Evolutionary conservation across 2,329 filamentous ascomycete species (phyloP), one percentile per base, ranked within the genome.

Genomic region (Trichoderma lentiforme): DNA sequence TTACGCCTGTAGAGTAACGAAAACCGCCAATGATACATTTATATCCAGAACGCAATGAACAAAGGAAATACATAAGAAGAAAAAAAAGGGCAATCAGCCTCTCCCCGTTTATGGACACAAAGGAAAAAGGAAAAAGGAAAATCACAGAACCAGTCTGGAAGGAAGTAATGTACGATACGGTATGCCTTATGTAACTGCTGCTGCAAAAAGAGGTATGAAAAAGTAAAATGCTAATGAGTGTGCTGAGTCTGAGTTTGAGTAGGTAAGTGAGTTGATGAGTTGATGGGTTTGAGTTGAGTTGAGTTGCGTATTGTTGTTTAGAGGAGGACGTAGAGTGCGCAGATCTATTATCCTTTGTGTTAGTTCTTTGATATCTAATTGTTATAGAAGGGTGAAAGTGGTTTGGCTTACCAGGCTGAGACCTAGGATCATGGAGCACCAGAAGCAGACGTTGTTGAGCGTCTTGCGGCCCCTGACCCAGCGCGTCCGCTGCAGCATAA

Each of bases 391-490:
- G n/a, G n/a, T n/a, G n/a, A n/a, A n/a, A n/a, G n/a, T n/a, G n/a
- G n/a, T n/a, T n/a, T n/a, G n/a, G n/a, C n/a, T 81, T 83, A 95
- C 92, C 88, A 95, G 84, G 73, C 92, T 93, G 73, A 97, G 82
- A 0, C 95, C 95, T 64, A 96, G 79, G 75, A 97, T 94, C 93
- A 97, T 97, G 28, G 91, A 94, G 78, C 89, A 91, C 95, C 95
- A 97, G 79, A 97, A 97, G 73, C 93, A 91, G 28, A 94, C 90
- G 76, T 97, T 97, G 79, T 98, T 98, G 72, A 97, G 84, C 34
- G 95, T 91, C 79, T 90, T 90, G 76, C 89, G 89, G 24, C 91
- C 90, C 70, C 90, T 88, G 47, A 98, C 89, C 84, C 90, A 93
- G 73, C 86, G 88, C 5, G 92, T 94, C 74, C 93, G 88, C 84